Percentiles rank a stretch among this genome's conserved stretches.
Conservation (phyloP, 148 eudicot genomes). For the Camellia granthamiana region DNA sequence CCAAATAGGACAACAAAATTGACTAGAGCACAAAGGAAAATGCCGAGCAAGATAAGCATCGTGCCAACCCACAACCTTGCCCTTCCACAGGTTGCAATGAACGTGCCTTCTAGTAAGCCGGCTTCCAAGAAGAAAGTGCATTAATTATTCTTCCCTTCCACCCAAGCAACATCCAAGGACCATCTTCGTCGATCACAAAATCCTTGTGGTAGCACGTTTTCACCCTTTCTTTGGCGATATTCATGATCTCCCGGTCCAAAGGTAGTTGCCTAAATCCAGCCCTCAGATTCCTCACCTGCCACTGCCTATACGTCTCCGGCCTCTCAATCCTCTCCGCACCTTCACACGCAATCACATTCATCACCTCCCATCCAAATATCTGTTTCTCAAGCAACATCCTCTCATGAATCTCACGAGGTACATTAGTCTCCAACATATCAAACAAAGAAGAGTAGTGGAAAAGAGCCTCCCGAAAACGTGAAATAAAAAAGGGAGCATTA, state of each 20-base stretch:
- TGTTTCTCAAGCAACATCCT: constrained; percentile 64
- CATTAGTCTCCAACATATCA: constrained; percentile 66
- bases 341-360: constrained; percentile 79
- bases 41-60: neutral
- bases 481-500: constrained; percentile 66
- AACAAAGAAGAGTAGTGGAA: constrained; percentile 72
- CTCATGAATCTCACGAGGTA: constrained; percentile 62
- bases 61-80: neutral
- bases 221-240: constrained; percentile 47
- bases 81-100: neutral
- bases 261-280: constrained; percentile 63
- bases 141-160: constrained; percentile 74
- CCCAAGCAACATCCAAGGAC: constrained; percentile 72
- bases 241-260: constrained; percentile 46
- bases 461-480: constrained; percentile 74
- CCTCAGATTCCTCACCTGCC: constrained; percentile 72
- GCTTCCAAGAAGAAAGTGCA: constrained; percentile 65
- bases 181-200: constrained; percentile 64
- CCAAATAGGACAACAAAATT: neutral
- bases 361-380: constrained; percentile 60
- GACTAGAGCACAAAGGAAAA: neutral
- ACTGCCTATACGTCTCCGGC: constrained; percentile 85
- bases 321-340: constrained; percentile 77
- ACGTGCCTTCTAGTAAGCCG: constrained; percentile 15
- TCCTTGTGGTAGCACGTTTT: constrained; percentile 57